Evolutionary conservation across 2,329 filamentous ascomycete genomes (phyloP).

Genomic region (Clonostachys sp.): DNA sequence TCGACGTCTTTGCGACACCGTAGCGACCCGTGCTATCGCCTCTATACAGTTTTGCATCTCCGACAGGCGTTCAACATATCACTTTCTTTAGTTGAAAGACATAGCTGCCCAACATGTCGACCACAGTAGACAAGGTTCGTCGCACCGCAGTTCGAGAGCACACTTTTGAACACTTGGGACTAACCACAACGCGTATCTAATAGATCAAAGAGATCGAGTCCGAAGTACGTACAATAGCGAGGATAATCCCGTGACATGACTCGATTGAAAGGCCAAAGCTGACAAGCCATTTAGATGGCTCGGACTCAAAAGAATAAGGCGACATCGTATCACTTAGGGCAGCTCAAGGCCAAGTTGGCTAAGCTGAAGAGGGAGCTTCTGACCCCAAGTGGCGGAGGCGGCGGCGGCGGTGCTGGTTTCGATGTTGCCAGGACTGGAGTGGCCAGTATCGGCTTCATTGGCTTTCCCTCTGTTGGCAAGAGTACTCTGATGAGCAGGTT

Average conservation of each 20-base stretch:
- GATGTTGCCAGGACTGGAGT: conserved; percentile 97
- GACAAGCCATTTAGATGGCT: conserved; percentile 64
- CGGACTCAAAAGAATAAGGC: conserved; percentile 97
- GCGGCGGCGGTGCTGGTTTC: conserved; percentile 84
- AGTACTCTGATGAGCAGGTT: conserved; percentile 94
- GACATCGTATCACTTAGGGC: conserved; percentile 88
- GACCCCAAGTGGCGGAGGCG: conserved; percentile 78
- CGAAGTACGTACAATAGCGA: conserved; percentile 59
- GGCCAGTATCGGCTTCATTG: conserved; percentile 94
- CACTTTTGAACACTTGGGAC: background rate
- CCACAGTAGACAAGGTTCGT: conserved; percentile 90
- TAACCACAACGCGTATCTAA: conserved; percentile 26
- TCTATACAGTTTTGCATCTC: too few species aligned
- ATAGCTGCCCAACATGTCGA: conserved; percentile 68
- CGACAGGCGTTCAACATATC: too few species aligned
- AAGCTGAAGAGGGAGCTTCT: conserved; percentile 96
- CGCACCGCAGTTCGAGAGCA: background rate
- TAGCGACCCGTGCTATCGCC: background rate
- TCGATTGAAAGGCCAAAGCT: background rate
- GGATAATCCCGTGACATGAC: conserved; percentile 1
- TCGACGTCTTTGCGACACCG: background rate
- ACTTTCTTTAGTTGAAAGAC: background rate
- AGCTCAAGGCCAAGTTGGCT: conserved; percentile 95
- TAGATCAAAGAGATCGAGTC: conserved; percentile 96
- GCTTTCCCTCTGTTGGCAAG: conserved; percentile 97